These are phyloP conservation scores for Botrytis fabae DNA, from an alignment of 2,329 filamentous ascomycete species.

Conservation along the genomic window DNA sequence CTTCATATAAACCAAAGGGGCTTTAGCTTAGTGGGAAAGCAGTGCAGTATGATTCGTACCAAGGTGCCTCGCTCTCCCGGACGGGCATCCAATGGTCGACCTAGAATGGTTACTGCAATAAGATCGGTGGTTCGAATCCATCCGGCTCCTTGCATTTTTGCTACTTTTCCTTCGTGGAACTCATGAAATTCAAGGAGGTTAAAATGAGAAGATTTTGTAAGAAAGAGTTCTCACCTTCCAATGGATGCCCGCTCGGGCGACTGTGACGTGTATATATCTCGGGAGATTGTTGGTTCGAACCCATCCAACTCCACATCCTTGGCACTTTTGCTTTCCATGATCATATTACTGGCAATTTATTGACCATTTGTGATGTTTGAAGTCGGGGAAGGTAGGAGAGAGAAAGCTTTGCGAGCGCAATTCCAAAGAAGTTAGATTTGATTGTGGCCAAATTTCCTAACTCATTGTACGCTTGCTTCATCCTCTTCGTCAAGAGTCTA, in stretches of 20 bases:
- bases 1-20: not conserved
- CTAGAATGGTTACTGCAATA: not conserved
- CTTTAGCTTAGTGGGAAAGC: not conserved
- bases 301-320: too few species aligned
- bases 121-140: not conserved
- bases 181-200: too few species aligned
- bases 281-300: not conserved
- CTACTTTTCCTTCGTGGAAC: not conserved
- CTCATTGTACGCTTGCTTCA: too few species aligned
- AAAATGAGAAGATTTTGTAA: too few species aligned
- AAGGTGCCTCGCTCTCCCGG: not conserved
- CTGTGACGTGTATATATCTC: not conserved
- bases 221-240: not conserved
- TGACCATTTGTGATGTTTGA: too few species aligned
- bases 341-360: too few species aligned
- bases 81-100: not conserved
- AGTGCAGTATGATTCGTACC: not conserved
- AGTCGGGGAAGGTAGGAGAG: not conserved
- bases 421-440: not conserved
- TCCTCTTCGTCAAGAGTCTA: too few species aligned
- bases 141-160: not conserved
- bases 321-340: not conserved
- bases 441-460: too few species aligned
- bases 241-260: too few species aligned
- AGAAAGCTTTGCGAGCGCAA: not conserved